phyloP scores from a whole-genome alignment of 306 rosid species.

The Comarum palustre region DNA sequence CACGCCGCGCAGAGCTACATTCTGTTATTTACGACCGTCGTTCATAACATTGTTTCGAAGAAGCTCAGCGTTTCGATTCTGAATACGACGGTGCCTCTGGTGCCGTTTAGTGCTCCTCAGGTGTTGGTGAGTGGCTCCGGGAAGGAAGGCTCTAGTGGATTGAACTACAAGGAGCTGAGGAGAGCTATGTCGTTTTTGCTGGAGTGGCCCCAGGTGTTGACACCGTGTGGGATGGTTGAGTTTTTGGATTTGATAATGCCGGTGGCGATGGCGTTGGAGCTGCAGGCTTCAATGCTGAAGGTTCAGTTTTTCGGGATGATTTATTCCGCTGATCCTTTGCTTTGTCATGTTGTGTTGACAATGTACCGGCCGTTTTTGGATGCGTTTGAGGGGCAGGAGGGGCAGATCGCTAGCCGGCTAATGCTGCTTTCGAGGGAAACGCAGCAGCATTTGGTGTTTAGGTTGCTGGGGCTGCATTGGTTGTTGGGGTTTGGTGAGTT shows the following conservation, averaged over 20 bases:
- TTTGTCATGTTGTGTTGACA: constrained; percentile 74
- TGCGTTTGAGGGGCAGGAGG: constrained; percentile 80
- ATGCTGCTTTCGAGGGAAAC: constrained; percentile 64
- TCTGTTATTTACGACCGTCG: constrained; percentile 59
- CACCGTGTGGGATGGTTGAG: constrained; percentile 83
- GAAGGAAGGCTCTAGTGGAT: constrained; percentile 23
- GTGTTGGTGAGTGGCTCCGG: constrained; percentile 32
- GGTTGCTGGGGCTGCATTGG: constrained; percentile 86
- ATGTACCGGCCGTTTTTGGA: constrained; percentile 67
- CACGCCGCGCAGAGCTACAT: constrained; percentile 80
- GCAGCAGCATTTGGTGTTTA: constrained; percentile 70
- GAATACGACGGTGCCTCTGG: constrained; percentile 56
- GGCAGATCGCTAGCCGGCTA: constrained; percentile 56
- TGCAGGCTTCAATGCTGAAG: constrained; percentile 85
- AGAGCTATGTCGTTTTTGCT: constrained; percentile 80
- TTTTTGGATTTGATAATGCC: constrained; percentile 68
- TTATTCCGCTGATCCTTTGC: constrained; percentile 72
- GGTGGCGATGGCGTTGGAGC: constrained; percentile 67
- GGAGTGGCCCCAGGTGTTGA: constrained; percentile 83
- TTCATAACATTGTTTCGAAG: constrained; percentile 51
- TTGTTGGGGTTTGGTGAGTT: constrained; percentile 68
- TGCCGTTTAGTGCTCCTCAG: constrained; percentile 65
- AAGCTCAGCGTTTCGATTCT: constrained; percentile 54
- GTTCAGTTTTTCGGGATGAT: constrained; percentile 89
- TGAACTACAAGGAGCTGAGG: constrained; percentile 76